Evolutionary conservation across 2,329 filamentous ascomycete species (phyloP), one percentile per base, ranked within the genome.

Genomic region (Penicillium rolfsii): DNA sequence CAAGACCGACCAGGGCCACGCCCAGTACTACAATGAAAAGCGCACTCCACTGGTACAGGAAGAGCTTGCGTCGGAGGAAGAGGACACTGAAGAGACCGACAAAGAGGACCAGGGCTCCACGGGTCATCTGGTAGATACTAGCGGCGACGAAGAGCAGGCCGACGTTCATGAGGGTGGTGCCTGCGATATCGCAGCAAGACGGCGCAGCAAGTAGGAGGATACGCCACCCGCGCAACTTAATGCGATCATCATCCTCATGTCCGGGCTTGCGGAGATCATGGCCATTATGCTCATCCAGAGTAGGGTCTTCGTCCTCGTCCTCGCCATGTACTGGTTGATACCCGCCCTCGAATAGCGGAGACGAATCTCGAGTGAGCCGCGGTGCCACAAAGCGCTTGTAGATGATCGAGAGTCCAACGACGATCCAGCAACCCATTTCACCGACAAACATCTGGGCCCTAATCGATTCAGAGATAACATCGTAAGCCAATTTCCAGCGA

Each of bases 51-150:
- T 99, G 95, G 81, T 94, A 97, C n/a, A 90, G 74, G 63, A 88
- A 86, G 36, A 99, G 83, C 68, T 87, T 89, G 52, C 92, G 87
- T 70, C 87, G 89, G 59, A 99, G 82, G 76, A 99, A 98, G 12
- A 96, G 71, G 30, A 99, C 93, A 72, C 93, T 97, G 80, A 99
- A 97, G 0, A 98, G 81, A 0, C 95, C 95, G 22, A 99, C 95
- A 70, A 99, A 99, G 6, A 99, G 84, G 3, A 99, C 94, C 45
- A 99, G 83, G 0, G 95, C 95, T 8, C 95, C 95, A 61, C 95
- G 85, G 1, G 94, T 98, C 95, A 99, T 99, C 80, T 99, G 95
- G 79, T 97, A 99, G 72, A 99, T 97, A 62, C 91, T 96, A 1
- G 95, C 92, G 12, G 91, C 95, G 26, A 98, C 93, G 74, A 98